Conservation (phyloP, 164 flowering plant species). For the Annona cherimola region DNA sequence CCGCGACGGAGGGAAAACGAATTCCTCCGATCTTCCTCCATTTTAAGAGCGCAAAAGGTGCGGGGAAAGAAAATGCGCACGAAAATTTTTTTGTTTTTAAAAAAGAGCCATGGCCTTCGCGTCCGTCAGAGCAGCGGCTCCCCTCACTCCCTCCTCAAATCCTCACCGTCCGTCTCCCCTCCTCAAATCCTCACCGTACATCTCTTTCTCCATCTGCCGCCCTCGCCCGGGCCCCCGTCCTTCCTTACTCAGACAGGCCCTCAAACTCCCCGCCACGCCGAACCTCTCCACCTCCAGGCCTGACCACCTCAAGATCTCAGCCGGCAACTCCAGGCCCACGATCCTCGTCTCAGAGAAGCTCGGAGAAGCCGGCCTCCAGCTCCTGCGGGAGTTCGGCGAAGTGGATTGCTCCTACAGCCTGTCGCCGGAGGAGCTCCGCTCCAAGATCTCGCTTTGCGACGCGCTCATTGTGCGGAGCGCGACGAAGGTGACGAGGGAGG, state of each 20-base stretch:
- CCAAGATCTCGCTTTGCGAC: constrained; percentile 58
- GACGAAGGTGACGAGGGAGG: constrained; percentile 74
- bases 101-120: constrained; percentile 17
- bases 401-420: constrained; percentile 67
- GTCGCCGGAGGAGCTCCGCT: constrained; percentile 54
- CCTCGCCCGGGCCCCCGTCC: constrained; percentile 5
- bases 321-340: constrained; percentile 35
- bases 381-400: constrained; percentile 49
- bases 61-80: background rate
- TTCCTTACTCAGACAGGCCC: constrained; percentile 4
- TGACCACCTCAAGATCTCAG: constrained; percentile 1
- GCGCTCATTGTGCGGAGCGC: constrained; percentile 93
- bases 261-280: background rate
- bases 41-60: background rate
- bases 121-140: constrained; percentile 12
- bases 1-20: background rate
- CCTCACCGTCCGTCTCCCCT: constrained; percentile 3
- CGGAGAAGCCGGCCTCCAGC: constrained; percentile 66
- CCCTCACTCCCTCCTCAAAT: constrained; percentile 1
- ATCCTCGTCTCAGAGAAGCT: constrained; percentile 87
- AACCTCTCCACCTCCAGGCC: background rate
- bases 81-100: background rate
- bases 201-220: constrained; percentile 3
- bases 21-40: background rate
- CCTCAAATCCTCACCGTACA: constrained; percentile 7